These are phyloP conservation scores for Saccharomyces hybrid DNA, from an alignment of 1,139 yeast species.

Conservation along the genomic window DNA sequence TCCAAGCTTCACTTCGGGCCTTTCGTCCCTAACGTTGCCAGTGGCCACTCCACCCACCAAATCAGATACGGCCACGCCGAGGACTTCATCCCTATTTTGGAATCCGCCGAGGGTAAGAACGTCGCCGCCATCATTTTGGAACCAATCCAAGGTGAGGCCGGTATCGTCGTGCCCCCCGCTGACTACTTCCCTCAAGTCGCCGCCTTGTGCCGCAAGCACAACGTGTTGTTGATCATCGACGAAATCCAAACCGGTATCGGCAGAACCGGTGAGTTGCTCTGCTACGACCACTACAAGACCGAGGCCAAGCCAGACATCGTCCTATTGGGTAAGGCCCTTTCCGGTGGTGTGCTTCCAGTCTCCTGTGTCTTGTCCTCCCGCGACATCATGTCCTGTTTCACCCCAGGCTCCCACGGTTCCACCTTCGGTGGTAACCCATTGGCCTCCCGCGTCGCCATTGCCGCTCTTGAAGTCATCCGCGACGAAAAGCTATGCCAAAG, in stretches of 20 bases:
- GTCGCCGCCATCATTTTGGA: slow-evolving; percentile 88
- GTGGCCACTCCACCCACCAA: slow-evolving; percentile 49
- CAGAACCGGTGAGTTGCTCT: slow-evolving; percentile 89
- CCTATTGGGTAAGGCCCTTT: slow-evolving; percentile 85
- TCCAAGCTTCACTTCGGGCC: slow-evolving; percentile 90
- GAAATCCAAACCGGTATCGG: slow-evolving; percentile 98
- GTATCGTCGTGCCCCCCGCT: slow-evolving; percentile 86
- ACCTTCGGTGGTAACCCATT: slow-evolving; percentile 98
- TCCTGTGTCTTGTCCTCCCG: slow-evolving; percentile 85
- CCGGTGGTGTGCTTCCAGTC: slow-evolving; percentile 92
- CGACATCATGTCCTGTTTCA: slow-evolving; percentile 82
- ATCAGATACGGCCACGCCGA: slow-evolving; percentile 76
- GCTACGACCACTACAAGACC: slow-evolving; percentile 75
- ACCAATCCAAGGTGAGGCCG: slow-evolving; percentile 99
- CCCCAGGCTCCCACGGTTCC: slow-evolving; percentile 96
- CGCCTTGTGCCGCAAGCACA: slow-evolving; percentile 71
- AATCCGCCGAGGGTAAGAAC: slow-evolving; percentile 69
- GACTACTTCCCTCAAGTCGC: slow-evolving; percentile 71
- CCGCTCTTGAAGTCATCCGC: slow-evolving; percentile 85
- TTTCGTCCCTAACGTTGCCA: slow-evolving; percentile 75
- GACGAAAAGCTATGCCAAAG: slow-evolving; percentile 83
- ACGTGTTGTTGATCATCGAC: slow-evolving; percentile 84
- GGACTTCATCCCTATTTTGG: slow-evolving; percentile 78
- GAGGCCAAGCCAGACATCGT: slow-evolving; percentile 77
- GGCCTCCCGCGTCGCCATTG: slow-evolving; percentile 89